Conservation (phyloP, 805 yeast genomes). For the Ogataea paraovalis region DNA sequence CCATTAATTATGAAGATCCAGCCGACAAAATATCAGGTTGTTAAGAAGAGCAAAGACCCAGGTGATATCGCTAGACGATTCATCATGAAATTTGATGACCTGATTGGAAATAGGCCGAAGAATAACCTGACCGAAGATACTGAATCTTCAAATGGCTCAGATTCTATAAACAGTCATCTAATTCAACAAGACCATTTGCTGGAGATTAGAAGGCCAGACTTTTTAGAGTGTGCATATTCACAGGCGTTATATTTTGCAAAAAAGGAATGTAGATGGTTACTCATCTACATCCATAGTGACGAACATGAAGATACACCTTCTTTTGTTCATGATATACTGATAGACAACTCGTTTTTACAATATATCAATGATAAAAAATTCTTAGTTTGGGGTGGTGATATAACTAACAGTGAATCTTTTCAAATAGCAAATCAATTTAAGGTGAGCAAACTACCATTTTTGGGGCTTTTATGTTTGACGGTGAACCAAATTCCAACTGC, state of each 20-base stretch:
- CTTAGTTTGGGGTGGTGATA: conserved; percentile 84
- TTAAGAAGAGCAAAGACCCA: conserved; percentile 24
- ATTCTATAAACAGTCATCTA: conserved; percentile 2
- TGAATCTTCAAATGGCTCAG: neutral
- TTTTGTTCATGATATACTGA: conserved; percentile 52
- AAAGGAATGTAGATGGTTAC: conserved; percentile 63
- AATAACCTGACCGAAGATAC: neutral
- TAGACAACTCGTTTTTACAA: conserved; percentile 45
- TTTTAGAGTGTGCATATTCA: conserved; percentile 74
- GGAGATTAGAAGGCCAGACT: conserved; percentile 34
- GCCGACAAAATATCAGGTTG: conserved; percentile 19
- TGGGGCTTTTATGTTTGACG: conserved; percentile 72
- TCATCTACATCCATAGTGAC: conserved; percentile 70
- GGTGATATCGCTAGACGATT: conserved; percentile 32
- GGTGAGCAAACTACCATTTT: conserved; percentile 74
- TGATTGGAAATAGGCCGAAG: conserved; percentile 21
- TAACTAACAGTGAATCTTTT: conserved; percentile 74
- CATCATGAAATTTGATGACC: conserved; percentile 30
- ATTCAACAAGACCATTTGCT: conserved; percentile 11
- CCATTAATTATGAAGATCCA: conserved; percentile 24
- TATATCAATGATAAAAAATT: conserved; percentile 48
- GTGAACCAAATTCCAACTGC: conserved; percentile 51
- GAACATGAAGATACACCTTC: conserved; percentile 58
- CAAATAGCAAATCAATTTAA: conserved; percentile 75
- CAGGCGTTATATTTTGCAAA: conserved; percentile 72